Conservation (phyloP, 352 stramenopile genomes). For the Globisporangium iwayamae region DNA sequence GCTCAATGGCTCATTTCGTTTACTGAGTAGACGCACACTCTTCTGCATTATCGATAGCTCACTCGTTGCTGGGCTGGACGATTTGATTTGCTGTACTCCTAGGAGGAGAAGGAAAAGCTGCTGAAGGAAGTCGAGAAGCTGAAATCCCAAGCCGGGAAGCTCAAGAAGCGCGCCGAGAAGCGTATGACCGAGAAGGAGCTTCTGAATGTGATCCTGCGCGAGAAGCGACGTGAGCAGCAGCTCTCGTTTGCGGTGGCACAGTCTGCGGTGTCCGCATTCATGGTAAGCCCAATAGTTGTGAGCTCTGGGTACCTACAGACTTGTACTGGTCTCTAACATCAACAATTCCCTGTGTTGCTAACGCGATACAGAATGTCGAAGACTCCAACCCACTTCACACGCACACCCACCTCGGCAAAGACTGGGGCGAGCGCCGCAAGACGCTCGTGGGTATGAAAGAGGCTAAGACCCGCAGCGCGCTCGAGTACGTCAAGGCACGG, state of each 20-base stretch:
- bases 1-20: not conserved
- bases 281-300: not conserved
- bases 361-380: not conserved
- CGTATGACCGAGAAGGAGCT: constrained; percentile 12
- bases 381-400: constrained; percentile 27
- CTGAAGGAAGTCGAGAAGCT: constrained; percentile 29
- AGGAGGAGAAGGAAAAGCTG: constrained; percentile 38
- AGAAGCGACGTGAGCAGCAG: constrained; percentile 27
- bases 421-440: constrained; percentile 24
- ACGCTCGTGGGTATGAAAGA: constrained; percentile 30
- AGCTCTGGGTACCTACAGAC: not conserved
- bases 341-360: not conserved
- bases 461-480: constrained; percentile 33
- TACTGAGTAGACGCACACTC: not conserved
- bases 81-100: too few species aligned
- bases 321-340: too few species aligned
- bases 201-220: constrained; percentile 13
- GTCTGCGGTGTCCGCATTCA: not conserved
- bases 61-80: too few species aligned
- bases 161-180: constrained; percentile 30
- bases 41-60: too few species aligned
- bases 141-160: constrained; percentile 26
- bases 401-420: constrained; percentile 37
- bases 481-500: constrained; percentile 35
- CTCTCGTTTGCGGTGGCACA: constrained; percentile 19